These are phyloP conservation scores for Fusarium compactum DNA, from an alignment of 2,329 filamentous ascomycete species.

Conservation along the genomic window DNA sequence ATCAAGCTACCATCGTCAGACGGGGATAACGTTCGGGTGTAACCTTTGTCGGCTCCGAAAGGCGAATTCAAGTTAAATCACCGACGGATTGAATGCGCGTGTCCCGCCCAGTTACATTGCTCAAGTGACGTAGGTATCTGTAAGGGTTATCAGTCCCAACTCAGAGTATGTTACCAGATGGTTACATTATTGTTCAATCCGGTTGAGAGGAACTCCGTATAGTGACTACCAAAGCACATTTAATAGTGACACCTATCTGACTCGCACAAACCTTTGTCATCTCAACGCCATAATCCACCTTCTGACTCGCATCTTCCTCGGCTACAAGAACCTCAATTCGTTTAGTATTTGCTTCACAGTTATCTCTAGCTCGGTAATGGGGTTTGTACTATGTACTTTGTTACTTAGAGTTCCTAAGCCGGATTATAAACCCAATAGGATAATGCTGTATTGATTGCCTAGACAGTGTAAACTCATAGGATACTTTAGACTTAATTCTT, in stretches of 20 bases:
- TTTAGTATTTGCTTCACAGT: neutral
- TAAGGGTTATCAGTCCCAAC: neutral
- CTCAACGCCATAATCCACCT: neutral
- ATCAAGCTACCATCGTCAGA: neutral
- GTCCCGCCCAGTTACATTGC: neutral
- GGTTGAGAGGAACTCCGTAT: neutral
- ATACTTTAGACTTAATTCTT: neutral
- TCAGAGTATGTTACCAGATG: neutral
- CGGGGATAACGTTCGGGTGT: slow-evolving; percentile 9
- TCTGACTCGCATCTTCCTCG: neutral
- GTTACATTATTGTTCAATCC: neutral
- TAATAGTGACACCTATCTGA: neutral
- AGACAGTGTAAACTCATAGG: neutral
- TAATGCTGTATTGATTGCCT: neutral
- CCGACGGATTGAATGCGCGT: neutral
- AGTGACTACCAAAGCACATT: neutral
- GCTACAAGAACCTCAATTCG: neutral
- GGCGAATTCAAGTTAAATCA: neutral
- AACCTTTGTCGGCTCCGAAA: slow-evolving; percentile 17
- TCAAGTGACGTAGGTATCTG: neutral
- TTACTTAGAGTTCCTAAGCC: neutral
- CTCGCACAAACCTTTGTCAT: neutral
- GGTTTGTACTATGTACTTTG: neutral
- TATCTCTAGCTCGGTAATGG: neutral
- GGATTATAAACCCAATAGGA: rapidly evolving